Conservation (phyloP, 768 basidiomycete species). For the Russula abietina region DNA sequence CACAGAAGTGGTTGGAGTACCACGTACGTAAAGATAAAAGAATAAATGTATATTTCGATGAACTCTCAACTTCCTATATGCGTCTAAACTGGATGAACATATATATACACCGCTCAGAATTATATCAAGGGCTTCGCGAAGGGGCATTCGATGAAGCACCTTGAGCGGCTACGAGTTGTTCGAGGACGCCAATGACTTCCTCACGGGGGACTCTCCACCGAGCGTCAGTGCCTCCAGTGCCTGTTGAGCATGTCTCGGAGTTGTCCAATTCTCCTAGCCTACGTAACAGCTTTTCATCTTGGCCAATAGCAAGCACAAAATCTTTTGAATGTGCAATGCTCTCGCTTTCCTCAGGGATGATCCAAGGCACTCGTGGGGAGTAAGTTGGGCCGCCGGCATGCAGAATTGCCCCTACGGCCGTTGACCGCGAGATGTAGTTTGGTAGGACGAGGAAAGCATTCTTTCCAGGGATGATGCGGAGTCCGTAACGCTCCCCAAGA, state of each 20-base stretch:
- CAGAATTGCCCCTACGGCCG: conserved; percentile 73
- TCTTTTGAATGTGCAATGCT: conserved; percentile 38
- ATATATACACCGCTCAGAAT: not conserved
- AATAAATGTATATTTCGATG: not conserved
- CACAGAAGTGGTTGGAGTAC: not conserved
- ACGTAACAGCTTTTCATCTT: conserved; percentile 73
- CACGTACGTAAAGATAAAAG: not conserved
- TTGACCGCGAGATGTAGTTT: conserved; percentile 77
- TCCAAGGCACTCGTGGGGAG: conserved; percentile 34
- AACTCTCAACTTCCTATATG: not conserved
- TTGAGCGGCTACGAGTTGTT: conserved; percentile 30
- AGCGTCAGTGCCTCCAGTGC: conserved; percentile 71
- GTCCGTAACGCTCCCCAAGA: conserved; percentile 74
- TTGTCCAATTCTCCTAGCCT: conserved; percentile 69
- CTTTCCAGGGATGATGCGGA: conserved; percentile 76
- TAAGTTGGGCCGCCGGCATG: conserved; percentile 52
- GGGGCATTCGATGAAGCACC: not conserved
- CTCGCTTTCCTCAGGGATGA: conserved; percentile 32
- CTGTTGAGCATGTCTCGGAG: conserved; percentile 63
- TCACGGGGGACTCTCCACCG: conserved; percentile 51
- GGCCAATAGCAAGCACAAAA: conserved; percentile 60
- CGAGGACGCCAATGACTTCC: conserved; percentile 35
- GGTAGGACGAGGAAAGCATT: conserved; percentile 80
- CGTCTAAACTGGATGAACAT: not conserved
- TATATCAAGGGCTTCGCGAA: not conserved